Evolutionary conservation across 2,329 filamentous ascomycete genomes (phyloP).

Genomic region (Penicillium sp.): DNA sequence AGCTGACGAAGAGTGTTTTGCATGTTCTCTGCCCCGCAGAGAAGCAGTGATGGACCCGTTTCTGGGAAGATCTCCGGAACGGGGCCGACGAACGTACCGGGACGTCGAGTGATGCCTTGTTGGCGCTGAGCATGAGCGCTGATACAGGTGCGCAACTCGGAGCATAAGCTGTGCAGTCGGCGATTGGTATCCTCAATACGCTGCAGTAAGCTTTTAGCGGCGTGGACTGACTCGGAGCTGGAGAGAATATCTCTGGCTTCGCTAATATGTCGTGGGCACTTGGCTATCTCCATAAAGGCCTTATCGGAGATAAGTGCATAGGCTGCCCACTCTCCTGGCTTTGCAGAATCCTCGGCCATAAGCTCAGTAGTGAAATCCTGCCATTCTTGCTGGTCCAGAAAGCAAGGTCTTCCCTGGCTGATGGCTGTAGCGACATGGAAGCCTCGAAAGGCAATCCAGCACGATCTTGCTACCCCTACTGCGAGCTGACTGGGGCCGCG

Average conservation of each 20-base stretch:
- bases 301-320: conserved; percentile 25
- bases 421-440: conserved; percentile 39
- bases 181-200: conserved; percentile 21
- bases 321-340: conserved; percentile 24
- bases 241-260: conserved; percentile 20
- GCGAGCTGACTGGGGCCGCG: conserved; percentile 33
- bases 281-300: conserved; percentile 29
- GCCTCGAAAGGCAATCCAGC: conserved; percentile 40
- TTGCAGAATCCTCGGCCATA: conserved; percentile 26
- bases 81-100: conserved; percentile 25
- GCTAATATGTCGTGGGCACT: conserved; percentile 30
- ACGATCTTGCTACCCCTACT: conserved; percentile 33
- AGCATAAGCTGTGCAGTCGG: conserved; percentile 6
- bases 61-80: conserved; percentile 24
- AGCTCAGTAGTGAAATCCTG: conserved; percentile 24
- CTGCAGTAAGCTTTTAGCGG: conserved; percentile 5
- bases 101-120: conserved; percentile 24
- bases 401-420: conserved; percentile 35
- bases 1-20: conserved; percentile 21
- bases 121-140: conserved; percentile 23
- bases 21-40: conserved; percentile 27
- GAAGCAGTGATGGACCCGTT: conserved; percentile 25
- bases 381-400: conserved; percentile 38
- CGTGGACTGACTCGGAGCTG: background rate
- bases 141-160: conserved; percentile 21